Conservation (phyloP, 495 filamentous ascomycete genomes). For the Oidiodendron maius region DNA sequence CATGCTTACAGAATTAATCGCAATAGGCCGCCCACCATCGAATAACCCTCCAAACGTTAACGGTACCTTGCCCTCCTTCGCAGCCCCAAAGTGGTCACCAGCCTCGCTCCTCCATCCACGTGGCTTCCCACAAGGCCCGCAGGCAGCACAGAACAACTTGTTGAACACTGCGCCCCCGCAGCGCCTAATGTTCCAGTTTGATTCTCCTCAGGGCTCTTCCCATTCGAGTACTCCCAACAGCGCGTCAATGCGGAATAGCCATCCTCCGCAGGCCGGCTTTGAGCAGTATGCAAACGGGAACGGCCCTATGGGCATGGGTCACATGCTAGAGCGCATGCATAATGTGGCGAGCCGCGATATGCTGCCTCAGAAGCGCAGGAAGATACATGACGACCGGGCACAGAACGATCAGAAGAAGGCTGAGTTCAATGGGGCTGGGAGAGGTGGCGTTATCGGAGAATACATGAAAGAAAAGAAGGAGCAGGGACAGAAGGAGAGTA, state of each 20-base stretch:
- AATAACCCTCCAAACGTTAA: background rate
- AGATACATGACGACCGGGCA: slow-evolving; percentile 44
- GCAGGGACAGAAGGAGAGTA: slow-evolving; percentile 37
- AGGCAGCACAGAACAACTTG: slow-evolving; percentile 10
- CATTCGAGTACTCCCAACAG: background rate
- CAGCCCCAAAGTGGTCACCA: slow-evolving; percentile 22
- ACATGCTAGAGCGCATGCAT: slow-evolving; percentile 63
- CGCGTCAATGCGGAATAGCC: background rate
- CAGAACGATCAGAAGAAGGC: slow-evolving; percentile 28
- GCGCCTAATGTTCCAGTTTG: slow-evolving; percentile 35
- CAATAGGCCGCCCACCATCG: background rate
- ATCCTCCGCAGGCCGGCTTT: slow-evolving; percentile 3
- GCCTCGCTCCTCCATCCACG: slow-evolving; percentile 33
- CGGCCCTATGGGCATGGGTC: slow-evolving; percentile 32
- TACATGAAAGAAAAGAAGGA: slow-evolving; percentile 52
- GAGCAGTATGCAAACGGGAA: slow-evolving; percentile 14
- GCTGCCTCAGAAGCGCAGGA: slow-evolving; percentile 61
- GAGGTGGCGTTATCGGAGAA: slow-evolving; percentile 54
- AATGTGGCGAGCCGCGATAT: slow-evolving; percentile 59
- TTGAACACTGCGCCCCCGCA: slow-evolving; percentile 3
- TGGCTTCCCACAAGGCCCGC: slow-evolving; percentile 11
- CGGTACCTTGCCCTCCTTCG: background rate
- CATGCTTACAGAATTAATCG: slow-evolving; percentile 7
- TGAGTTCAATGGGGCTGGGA: slow-evolving; percentile 36
- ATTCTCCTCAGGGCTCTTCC: slow-evolving; percentile 24